phyloP scores from a whole-genome alignment of 2,329 filamentous ascomycete genomes.

The Ceratocystis papillata region DNA sequence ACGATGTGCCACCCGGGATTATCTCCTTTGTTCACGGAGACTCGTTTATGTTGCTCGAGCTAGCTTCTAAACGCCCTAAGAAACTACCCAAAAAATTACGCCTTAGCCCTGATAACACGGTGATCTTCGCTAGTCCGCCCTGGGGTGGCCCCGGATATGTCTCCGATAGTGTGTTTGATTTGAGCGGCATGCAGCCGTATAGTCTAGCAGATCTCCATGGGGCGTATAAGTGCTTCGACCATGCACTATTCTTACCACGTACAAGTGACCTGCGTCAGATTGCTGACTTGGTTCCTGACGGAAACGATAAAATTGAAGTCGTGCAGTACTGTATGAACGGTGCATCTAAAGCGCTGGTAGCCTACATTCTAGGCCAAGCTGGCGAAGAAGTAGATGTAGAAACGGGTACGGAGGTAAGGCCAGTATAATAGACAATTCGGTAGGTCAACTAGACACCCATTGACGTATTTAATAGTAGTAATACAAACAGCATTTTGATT shows the following conservation, averaged over 20 bases:
- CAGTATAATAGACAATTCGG: not conserved
- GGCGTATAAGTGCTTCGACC: constrained; percentile 49
- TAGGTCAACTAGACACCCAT: not conserved
- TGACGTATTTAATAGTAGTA: not conserved
- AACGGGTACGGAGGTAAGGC: no score
- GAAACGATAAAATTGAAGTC: constrained; percentile 53
- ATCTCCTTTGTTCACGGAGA: constrained; percentile 84
- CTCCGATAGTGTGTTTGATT: constrained; percentile 62
- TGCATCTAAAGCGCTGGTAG: constrained; percentile 72
- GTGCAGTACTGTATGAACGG: constrained; percentile 88
- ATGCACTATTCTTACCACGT: constrained; percentile 72
- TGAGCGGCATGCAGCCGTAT: constrained; percentile 83
- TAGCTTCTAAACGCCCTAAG: constrained; percentile 28
- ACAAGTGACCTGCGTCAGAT: constrained; percentile 75
- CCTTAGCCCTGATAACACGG: constrained; percentile 35
- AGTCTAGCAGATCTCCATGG: constrained; percentile 51
- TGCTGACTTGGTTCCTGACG: constrained; percentile 41
- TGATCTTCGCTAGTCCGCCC: constrained; percentile 48
- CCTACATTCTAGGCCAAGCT: constrained; percentile 41
- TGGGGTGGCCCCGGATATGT: constrained; percentile 50
- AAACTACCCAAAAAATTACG: constrained; percentile 34
- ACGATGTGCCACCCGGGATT: constrained; percentile 58
- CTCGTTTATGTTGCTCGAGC: constrained; percentile 49
- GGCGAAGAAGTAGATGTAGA: not conserved
- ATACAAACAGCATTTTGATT: not conserved